Conservation (phyloP, 1,284 basidiomycete species). For the Sutorius eximius region DNA sequence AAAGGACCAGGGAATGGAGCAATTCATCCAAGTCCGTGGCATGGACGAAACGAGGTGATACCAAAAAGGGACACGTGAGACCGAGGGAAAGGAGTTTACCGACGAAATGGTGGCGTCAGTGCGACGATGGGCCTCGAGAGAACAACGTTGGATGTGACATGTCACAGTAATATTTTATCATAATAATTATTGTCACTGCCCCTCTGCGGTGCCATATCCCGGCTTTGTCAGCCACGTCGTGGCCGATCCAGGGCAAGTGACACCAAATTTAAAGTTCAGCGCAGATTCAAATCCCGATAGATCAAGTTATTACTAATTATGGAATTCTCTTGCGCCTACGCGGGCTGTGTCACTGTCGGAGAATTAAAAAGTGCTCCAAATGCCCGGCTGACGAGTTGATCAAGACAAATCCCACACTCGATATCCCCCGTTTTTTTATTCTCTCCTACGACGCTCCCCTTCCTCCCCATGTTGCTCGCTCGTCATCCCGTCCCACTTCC, state of each 20-base stretch:
- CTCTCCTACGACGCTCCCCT: constrained; percentile 14
- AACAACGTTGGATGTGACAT: constrained; percentile 14
- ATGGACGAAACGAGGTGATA: constrained; percentile 7
- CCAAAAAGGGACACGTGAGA: constrained; percentile 17
- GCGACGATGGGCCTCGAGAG: constrained; percentile 10
- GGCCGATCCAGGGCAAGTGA: constrained; percentile 17
- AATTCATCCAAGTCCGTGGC: background rate
- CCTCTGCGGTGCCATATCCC: too few species aligned
- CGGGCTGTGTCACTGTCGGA: constrained; percentile 35
- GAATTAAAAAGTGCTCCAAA: constrained; percentile 36
- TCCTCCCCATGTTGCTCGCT: constrained; percentile 57
- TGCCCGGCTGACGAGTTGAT: constrained; percentile 32
- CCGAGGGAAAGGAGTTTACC: constrained; percentile 23
- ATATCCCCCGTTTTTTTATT: constrained; percentile 33
- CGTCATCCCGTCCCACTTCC: constrained; percentile 51
- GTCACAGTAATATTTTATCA: too few species aligned
- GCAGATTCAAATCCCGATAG: constrained; percentile 27
- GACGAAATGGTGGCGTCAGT: background rate
- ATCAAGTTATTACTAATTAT: constrained; percentile 2
- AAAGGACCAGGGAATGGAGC: constrained; percentile 4
- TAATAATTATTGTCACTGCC: too few species aligned
- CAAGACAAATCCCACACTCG: constrained; percentile 28
- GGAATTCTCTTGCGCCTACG: constrained; percentile 24
- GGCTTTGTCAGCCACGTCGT: background rate
- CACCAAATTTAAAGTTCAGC: constrained; percentile 22